phyloP scores from a whole-genome alignment of 1,284 basidiomycete species.

The Naganishia cerealis region DNA sequence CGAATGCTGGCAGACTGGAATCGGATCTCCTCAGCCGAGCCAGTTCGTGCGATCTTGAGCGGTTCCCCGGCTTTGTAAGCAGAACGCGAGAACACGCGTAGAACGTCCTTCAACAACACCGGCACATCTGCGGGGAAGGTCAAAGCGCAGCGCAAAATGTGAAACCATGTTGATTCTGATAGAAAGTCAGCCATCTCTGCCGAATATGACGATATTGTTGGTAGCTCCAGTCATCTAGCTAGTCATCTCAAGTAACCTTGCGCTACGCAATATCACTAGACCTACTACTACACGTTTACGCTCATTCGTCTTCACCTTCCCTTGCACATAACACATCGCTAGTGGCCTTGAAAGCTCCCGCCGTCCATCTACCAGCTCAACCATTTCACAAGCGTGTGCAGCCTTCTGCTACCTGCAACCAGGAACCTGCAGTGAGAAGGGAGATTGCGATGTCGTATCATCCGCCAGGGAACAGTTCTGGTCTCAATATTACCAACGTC shows the following conservation, averaged over 20 bases:
- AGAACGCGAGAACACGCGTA: neutral
- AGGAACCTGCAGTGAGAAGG: neutral
- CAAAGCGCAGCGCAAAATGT: conserved; percentile 20
- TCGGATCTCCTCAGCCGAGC: no score
- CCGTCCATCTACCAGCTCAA: neutral
- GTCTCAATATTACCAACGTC: conserved; percentile 24
- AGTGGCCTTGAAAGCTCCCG: neutral
- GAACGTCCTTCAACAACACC: conserved; percentile 10
- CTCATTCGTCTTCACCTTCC: no score
- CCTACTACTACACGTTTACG: neutral
- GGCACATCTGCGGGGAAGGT: neutral
- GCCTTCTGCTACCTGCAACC: neutral
- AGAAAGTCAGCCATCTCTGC: conserved; percentile 16
- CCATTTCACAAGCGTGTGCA: neutral
- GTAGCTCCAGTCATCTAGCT: neutral
- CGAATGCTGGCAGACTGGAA: no score
- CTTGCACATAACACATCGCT: no score
- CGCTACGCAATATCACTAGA: no score
- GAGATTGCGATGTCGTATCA: conserved; percentile 4
- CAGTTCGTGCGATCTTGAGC: no score
- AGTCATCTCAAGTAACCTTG: no score
- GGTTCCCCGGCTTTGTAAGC: no score
- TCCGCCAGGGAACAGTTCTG: neutral
- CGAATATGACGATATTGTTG: conserved; percentile 10
- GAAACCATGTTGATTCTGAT: conserved; percentile 4